Evolutionary conservation across 2,329 filamentous ascomycete species (phyloP).

Genomic region (Xylaria sp.): DNA sequence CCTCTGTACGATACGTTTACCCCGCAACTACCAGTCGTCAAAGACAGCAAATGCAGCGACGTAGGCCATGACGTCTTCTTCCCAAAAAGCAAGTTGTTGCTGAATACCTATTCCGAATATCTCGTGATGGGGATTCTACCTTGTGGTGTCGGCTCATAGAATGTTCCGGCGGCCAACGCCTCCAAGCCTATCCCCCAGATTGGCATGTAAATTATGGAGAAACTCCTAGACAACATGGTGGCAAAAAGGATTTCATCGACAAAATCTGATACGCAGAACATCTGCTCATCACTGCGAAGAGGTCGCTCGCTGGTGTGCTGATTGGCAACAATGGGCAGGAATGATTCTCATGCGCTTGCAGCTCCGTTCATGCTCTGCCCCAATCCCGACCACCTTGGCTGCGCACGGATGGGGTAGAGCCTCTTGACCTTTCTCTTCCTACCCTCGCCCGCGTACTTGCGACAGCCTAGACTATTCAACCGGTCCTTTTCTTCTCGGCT

Average conservation of each 20-base stretch:
- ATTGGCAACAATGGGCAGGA: slow-evolving; percentile 23
- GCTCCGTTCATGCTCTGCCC: slow-evolving; percentile 29
- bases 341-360: slow-evolving; percentile 18
- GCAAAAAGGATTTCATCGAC: slow-evolving; percentile 26
- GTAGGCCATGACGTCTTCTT: not conserved
- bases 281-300: slow-evolving; percentile 10
- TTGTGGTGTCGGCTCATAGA: not conserved
- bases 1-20: not conserved
- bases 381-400: slow-evolving; percentile 29
- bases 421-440: slow-evolving; percentile 20
- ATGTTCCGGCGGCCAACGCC: not conserved
- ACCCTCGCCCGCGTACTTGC: slow-evolving; percentile 30
- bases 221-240: not conserved
- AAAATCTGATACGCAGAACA: slow-evolving; percentile 28
- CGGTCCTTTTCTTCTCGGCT: slow-evolving; percentile 20
- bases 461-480: slow-evolving; percentile 36
- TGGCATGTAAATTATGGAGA: slow-evolving; percentile 28
- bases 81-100: not conserved
- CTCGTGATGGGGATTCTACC: not conserved
- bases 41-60: not conserved
- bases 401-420: slow-evolving; percentile 33
- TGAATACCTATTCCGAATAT: not conserved
- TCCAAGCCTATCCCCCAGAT: slow-evolving; percentile 32
- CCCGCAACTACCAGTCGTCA: not conserved
- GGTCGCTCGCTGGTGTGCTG: slow-evolving; percentile 1